phyloP scores from a whole-genome alignment of 192 early-diverging fungal genomes.

The Geranomyces michiganensis region DNA sequence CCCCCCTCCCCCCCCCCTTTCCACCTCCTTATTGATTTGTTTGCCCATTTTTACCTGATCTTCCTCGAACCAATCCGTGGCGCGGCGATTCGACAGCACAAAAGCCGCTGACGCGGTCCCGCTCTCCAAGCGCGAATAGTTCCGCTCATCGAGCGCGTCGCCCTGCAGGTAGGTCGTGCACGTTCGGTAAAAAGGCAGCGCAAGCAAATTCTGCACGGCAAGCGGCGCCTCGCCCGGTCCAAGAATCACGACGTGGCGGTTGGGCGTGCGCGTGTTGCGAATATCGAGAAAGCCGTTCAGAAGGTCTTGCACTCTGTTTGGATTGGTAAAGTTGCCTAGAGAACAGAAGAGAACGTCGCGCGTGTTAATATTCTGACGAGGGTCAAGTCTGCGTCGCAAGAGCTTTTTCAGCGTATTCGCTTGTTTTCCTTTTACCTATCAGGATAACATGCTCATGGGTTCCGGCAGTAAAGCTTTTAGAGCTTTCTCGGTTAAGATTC shows the following conservation, averaged over 20 bases:
- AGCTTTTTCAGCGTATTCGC: no score
- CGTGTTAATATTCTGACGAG: no score
- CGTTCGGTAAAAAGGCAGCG: slow-evolving; percentile 10
- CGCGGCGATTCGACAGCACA: slow-evolving; percentile 6
- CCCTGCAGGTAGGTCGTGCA: slow-evolving; percentile 18
- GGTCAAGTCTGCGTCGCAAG: no score
- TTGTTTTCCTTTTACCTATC: not conserved
- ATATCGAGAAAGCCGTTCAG: slow-evolving; percentile 21
- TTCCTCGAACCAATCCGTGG: slow-evolving; percentile 16
- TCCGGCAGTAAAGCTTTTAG: not conserved
- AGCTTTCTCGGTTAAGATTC: slow-evolving; percentile 15
- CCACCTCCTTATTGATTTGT: no score
- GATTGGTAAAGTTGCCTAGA: slow-evolving; percentile 12
- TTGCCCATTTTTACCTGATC: no score
- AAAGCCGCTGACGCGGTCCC: not conserved
- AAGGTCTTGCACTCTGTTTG: slow-evolving; percentile 22
- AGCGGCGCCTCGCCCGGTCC: not conserved
- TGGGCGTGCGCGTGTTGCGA: not conserved
- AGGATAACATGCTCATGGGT: slow-evolving; percentile 10
- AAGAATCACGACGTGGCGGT: slow-evolving; percentile 13
- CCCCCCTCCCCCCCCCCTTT: no score
- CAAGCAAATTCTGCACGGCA: slow-evolving; percentile 7
- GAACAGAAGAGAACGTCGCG: no score
- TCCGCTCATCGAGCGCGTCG: not conserved
- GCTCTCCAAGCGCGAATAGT: slow-evolving; percentile 12